Conservation (phyloP, 257 asterid species). For the Primulina huaijiensis region DNA sequence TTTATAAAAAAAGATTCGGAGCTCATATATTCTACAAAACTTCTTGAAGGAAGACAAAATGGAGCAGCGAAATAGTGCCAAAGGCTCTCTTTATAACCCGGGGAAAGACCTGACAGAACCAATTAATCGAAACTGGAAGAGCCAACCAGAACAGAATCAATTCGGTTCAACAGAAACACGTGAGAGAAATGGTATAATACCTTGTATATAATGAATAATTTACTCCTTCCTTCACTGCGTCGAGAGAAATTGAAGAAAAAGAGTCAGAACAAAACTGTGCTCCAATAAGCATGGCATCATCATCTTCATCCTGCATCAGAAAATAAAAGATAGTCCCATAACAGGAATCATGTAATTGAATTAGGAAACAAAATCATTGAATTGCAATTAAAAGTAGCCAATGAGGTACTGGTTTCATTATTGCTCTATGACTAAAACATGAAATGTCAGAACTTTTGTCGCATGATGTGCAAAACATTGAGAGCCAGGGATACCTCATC, state of each 20-base stretch:
- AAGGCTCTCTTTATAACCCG: conserved; percentile 3
- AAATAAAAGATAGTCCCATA: conserved; percentile 3
- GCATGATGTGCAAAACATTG: neutral
- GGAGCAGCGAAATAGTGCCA: neutral
- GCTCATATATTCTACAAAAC: neutral
- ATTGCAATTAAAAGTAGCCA: neutral
- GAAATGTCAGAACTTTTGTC: conserved; percentile 12
- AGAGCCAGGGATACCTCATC: conserved; percentile 61
- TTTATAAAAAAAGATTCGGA: neutral
- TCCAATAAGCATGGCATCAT: conserved; percentile 84
- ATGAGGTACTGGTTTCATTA: neutral
- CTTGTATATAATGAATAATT: conserved; percentile 73
- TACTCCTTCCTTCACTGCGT: conserved; percentile 44
- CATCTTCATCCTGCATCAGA: conserved; percentile 70
- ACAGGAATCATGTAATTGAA: neutral
- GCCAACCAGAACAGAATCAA: conserved; percentile 9
- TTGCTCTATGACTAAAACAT: no score
- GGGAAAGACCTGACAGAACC: conserved; percentile 1
- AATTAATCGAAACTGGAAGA: conserved; percentile 1
- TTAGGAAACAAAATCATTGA: neutral
- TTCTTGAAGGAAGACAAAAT: neutral
- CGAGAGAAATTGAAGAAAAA: conserved; percentile 67
- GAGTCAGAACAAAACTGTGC: conserved; percentile 95
- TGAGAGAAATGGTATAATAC: conserved; percentile 31
- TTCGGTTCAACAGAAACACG: conserved; percentile 15